phyloP scores from a whole-genome alignment of 441 rosid genomes.

The Dalechampia spathulata region DNA sequence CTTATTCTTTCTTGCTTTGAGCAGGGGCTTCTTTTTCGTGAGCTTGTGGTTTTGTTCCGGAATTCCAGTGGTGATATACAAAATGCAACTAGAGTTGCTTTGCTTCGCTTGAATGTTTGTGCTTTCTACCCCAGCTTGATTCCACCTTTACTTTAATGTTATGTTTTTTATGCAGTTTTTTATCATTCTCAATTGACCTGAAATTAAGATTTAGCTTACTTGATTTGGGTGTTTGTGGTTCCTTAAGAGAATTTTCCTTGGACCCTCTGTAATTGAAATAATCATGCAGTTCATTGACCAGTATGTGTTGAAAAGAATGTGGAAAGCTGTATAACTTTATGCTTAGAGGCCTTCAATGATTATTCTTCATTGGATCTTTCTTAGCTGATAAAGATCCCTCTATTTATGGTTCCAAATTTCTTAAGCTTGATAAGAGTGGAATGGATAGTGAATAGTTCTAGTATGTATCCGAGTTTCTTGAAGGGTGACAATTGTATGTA shows the following conservation, averaged over 20 bases:
- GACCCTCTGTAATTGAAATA: background rate
- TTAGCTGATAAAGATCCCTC: no score
- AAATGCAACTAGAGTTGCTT: conserved; percentile 65
- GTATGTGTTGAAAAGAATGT: background rate
- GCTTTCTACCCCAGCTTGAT: conserved; percentile 15
- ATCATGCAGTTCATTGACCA: background rate
- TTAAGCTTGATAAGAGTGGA: background rate
- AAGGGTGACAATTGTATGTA: background rate
- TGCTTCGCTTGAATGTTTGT: conserved; percentile 71
- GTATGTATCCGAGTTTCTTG: background rate
- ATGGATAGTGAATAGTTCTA: background rate
- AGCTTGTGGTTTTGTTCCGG: conserved; percentile 58
- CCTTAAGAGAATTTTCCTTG: background rate
- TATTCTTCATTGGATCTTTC: no score
- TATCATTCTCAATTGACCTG: no score
- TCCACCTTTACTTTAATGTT: background rate
- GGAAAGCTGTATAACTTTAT: background rate
- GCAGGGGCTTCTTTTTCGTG: conserved; percentile 56
- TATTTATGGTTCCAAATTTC: background rate
- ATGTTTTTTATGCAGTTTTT: background rate
- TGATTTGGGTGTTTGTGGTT: background rate
- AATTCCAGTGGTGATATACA: conserved; percentile 56
- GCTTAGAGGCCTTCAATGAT: no score
- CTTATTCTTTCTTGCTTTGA: conserved; percentile 19
- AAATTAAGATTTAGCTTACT: no score